phyloP scores from a whole-genome alignment of 257 asterid genomes.

The Hygrophila difformis region DNA sequence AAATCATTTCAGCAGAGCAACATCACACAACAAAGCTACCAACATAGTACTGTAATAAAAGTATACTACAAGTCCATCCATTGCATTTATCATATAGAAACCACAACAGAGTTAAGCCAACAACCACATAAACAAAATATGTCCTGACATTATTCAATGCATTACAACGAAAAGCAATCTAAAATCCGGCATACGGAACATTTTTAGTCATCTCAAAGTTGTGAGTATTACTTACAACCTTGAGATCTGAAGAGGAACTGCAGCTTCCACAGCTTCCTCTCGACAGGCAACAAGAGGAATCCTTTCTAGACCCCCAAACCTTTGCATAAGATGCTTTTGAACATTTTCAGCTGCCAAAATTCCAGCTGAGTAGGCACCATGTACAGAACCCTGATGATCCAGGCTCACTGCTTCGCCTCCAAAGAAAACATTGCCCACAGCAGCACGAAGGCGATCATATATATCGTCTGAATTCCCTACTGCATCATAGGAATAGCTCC shows the following conservation, averaged over 20 bases:
- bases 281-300: slow-evolving; percentile 47
- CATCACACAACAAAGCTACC: too few relatives aligned
- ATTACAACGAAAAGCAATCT: too few relatives aligned
- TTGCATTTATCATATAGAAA: too few relatives aligned
- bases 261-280: slow-evolving; percentile 58
- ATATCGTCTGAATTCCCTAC: slow-evolving; percentile 84
- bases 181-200: too few relatives aligned
- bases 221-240: slow-evolving; percentile 57
- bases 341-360: slow-evolving; percentile 81
- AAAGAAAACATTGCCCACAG: slow-evolving; percentile 81
- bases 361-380: slow-evolving; percentile 97
- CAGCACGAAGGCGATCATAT: slow-evolving; percentile 78
- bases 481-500: slow-evolving; percentile 86
- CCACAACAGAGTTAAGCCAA: too few relatives aligned
- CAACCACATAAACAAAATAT: too few relatives aligned
- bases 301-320: slow-evolving; percentile 53
- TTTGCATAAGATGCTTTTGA: slow-evolving; percentile 49
- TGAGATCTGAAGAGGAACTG: slow-evolving; percentile 83
- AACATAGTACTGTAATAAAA: too few relatives aligned
- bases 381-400: slow-evolving; percentile 98
- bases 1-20: too few relatives aligned
- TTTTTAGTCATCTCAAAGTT: too few relatives aligned
- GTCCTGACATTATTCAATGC: too few relatives aligned
- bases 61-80: too few relatives aligned
- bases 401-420: slow-evolving; percentile 94